Evolutionary conservation across 306 rosid species (phyloP), one percentile per base, ranked within the genome.

Genomic region (Sindora glabra): DNA sequence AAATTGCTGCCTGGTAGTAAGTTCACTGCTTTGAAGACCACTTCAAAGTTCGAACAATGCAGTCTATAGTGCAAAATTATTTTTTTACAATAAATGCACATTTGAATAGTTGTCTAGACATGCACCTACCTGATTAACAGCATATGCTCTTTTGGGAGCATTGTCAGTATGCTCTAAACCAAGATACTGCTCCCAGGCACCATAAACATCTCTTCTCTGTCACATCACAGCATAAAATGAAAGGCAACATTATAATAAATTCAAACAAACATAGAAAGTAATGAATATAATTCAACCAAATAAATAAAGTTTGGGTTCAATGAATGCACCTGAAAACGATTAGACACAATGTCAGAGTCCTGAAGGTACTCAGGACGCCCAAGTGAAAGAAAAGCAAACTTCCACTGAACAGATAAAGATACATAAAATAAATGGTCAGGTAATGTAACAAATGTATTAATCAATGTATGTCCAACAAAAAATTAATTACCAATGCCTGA

Each of bases 111-210:
- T 4, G 8, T 3, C 9, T 15, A 16, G 8, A 4, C n/a, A 29
- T 29, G 34, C 8, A 9, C 72, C 13, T 25, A 85, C 94, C 96
- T 85, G 94, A 54, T 83, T 89, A 13, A 74, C 86, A 10, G 96
- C 74, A 53, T 81, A 83, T 36, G 89, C 64, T 74, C 94, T 83
- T 65, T 89, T 83, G 30, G 94, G 89, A 65, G 96, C 79, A 62
- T 70, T 85, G 70, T 89, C 96, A 57, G 86, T 69, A 64, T 89
- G 96, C 76, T 85, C 96, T 79, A 89, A 70, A 37, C 96, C 96
- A 72, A 89, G 94, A 81, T 85, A 89, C 56, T 83, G 96, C 80
- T 89, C 96, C 96, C 96, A 89, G 34, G 94, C 94, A 72, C 94
- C 90, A 56, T 89, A 89, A 65, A 89, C 94, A 62, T 89, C 94